Evolutionary conservation across 1,284 basidiomycete genomes (phyloP), one percentile per base, ranked within the genome.

Genomic region (Sparassis latifolia): DNA sequence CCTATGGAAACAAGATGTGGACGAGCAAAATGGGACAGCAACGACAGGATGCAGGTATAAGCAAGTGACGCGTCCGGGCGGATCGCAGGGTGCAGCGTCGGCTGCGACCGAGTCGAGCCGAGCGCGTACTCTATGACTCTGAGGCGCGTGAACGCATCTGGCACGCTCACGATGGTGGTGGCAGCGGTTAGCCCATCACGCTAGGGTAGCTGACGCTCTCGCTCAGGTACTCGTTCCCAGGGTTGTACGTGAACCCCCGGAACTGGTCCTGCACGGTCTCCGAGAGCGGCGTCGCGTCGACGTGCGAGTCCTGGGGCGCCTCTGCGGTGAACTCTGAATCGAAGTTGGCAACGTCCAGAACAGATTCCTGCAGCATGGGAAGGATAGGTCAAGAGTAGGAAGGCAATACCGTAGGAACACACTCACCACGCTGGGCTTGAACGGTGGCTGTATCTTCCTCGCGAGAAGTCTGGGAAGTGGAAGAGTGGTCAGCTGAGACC

Each of bases 361-460:
- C 88, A 46, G 84, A 88, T 74, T 89, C 86, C 84, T 86, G 42
- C 6, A 20, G 44, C 20, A 42, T 48, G 45, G 33, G 28, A 10
- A 45, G n/a, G 44, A 38, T 35, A 7, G 33, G 27, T 31, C 42
- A 30, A 42, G 30, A 42, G 43, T 3, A 27, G 37, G 42, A 0
- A 32, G 5, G 1, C 41, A n/a, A 5, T 30, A 28, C 6, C 41
- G 9, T 9, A 10, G 27, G 27, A 31, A n/a, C 32, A 53, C 5
- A 60, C 87, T 66, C 69, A 90, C 89, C 54, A 99, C 96, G 57
- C 89, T 91, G 2, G 97, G 97, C 72, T 99, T 99, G 78, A 98
- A 99, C 2, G 94, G 91, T 5, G 97, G 95, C 60, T 94, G 92
- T 49, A 97, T 96, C 76, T 97, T 96, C 77, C 97, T 99, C 39